Base-by-base conservation (phyloP, 129 eudicot genomes). In the Flaveria linearis region DNA sequence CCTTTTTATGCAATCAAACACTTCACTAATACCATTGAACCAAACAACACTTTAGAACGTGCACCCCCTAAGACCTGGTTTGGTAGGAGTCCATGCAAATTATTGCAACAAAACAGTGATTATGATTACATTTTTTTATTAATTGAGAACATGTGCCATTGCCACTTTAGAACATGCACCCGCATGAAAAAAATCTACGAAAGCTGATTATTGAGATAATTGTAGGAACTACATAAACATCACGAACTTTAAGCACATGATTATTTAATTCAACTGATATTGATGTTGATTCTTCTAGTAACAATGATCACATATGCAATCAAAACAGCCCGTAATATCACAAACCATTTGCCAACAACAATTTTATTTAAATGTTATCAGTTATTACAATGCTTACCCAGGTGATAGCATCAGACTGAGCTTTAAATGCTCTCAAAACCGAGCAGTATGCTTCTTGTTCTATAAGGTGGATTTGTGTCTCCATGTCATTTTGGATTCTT, bases 381-480 rank as follows among this genome's bases (percentile, higher is more conserved):
- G 61, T 51, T 51, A 63, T 28, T 14, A 74, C 11, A 53, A 49
- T 33, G 56, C 49, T 26, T 84, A 93, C 98, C 98, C 98, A 93
- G 52, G 98, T 79, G 76, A 93, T 85, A 61, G 98, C 96, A 82
- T 90, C 97, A 16, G 95, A 88, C 72, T 93, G 98, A 51, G 98
- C 98, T 87, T 93, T 88, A 77, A 93, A 93, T 60, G 98, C 98
- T 39, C 98, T 84, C 30, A 93, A 80, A 45, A 93, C 96, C 22
- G 97, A 85, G 80, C 82, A 80, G 75, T 93, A 93, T 46, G 98
- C 98, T 86, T 93, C 98, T 81, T 93, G 97, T 84, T 93, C 98
- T 41, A 93, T 83, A 53, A 76, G 83, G 80, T 93, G 98, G 62
- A 93, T 90, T 42, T 88, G 86, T 17, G 79, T 57, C 72, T 87